Base-by-base conservation (phyloP, 2,329 filamentous ascomycete genomes). In the Diplodia corticola region DNA sequence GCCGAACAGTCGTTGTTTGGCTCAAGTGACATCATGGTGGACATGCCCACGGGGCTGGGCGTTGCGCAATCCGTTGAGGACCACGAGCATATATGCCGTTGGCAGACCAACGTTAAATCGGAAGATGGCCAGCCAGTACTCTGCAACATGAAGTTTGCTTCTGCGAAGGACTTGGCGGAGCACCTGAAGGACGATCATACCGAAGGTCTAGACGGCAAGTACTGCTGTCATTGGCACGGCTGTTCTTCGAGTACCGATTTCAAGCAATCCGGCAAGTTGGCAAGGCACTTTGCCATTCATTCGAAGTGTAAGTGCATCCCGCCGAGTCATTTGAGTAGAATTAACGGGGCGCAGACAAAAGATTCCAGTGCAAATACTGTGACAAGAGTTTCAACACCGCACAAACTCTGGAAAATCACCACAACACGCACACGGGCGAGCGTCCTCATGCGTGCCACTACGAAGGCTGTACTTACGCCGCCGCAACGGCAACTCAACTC, bases 401-500 rank as follows among this genome's bases (percentile, higher is more conserved):
- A 50, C 77, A 79, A 69, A 76, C 76, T n/a, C 75, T 77, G 60
- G 75, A 78, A 48, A 79, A 79, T 48, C 77, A 79, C 51, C 73
- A 77, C 66, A 71, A 76, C 7, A 78, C 76, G 2, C 77, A 79
- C 55, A 77, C 75, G 0, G 76, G 76, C 17, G 73, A 75, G 40
- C 70, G 75, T 13, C 77, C 77, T 2, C 78, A 78, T 35, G 71
- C 73, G 7, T 79, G 77, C 59, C 72, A 76, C 37, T 70, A 73
- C 20, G 37, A 54, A 20, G 64, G 55, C 10, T 79, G 77, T 60
- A 73, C 72, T 2, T 78, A 77, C 55, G 76, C 73, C 1, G 77
- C 76, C 1, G 78, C 77, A 0, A 79, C 77, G n/a, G 75, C 77
- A 40, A 79, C 77, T 4, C 76, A 78, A 51, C 59, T 67, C 40